Conservation (phyloP, 768 basidiomycete species). For the Leccinum uliginosum region DNA sequence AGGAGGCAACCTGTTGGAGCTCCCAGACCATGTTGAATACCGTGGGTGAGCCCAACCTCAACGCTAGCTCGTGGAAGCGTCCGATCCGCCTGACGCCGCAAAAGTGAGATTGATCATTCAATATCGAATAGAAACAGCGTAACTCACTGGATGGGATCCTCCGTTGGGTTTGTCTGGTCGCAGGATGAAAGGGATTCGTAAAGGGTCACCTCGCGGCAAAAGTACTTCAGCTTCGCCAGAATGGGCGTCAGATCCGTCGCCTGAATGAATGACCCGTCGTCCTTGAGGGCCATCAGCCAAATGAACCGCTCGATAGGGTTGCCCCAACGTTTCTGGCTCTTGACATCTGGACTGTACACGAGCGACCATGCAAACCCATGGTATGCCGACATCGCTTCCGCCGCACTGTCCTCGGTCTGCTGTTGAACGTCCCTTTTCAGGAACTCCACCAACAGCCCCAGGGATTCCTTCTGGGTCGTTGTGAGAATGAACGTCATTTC, state of each 20-base stretch:
- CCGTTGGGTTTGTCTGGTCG: background rate
- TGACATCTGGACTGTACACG: background rate
- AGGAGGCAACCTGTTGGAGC: background rate
- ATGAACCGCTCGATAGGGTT: background rate
- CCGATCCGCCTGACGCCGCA: background rate
- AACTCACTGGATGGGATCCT: background rate
- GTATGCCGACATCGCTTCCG: background rate
- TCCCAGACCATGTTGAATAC: conserved; percentile 5
- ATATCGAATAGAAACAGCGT: background rate
- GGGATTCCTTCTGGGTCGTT: background rate
- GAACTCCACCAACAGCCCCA: background rate
- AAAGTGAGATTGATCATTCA: too few relatives aligned
- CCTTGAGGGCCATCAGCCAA: background rate
- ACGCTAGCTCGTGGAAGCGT: background rate
- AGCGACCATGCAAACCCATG: background rate
- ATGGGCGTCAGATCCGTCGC: background rate
- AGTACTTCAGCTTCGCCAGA: conserved; percentile 4
- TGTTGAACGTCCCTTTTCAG: background rate
- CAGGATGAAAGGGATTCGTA: background rate
- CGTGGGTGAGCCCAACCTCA: background rate
- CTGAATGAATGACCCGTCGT: conserved; percentile 1
- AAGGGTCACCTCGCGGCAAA: background rate
- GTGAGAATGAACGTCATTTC: background rate
- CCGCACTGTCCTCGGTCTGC: background rate
- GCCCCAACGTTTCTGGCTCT: background rate